phyloP scores from a whole-genome alignment of 2,329 filamentous ascomycete genomes.

The Hypomyces perniciosus region DNA sequence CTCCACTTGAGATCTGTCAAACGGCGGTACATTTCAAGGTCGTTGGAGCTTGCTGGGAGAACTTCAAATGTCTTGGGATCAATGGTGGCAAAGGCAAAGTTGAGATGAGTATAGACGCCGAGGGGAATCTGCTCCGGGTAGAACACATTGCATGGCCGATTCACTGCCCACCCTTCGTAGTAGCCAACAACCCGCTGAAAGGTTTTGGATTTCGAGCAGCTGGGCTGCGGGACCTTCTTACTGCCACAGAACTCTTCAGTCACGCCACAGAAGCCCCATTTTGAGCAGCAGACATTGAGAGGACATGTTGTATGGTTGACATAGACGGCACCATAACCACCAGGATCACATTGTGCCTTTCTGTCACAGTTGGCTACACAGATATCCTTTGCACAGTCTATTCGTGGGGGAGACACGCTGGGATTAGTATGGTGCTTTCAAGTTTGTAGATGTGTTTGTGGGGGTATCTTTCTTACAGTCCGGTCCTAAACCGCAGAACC shows the following conservation, averaged over 20 bases:
- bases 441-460: background rate
- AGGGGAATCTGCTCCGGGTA: conserved; percentile 22
- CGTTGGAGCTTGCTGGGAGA: background rate
- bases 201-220: background rate
- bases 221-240: conserved; percentile 8
- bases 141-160: conserved; percentile 16
- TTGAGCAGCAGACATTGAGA: conserved; percentile 33
- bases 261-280: conserved; percentile 29
- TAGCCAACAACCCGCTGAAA: conserved; percentile 24
- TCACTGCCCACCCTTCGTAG: conserved; percentile 24
- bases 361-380: conserved; percentile 20
- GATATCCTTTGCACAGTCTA: conserved; percentile 1
- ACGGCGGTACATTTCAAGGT: background rate
- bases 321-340: conserved; percentile 24
- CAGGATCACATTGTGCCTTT: conserved; percentile 27
- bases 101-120: conserved; percentile 22
- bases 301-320: conserved; percentile 24
- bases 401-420: background rate
- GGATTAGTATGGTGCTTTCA: background rate
- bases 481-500: conserved; percentile 8
- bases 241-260: conserved; percentile 22
- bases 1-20: background rate
- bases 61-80: conserved; percentile 22
- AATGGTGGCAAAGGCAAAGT: conserved; percentile 29
- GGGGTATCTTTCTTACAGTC: conserved; percentile 13